A percentile compares a stretch with the other conserved stretches of the same genome.
Evolutionary conservation across 2,329 filamentous ascomycete genomes (phyloP).

Genomic region (Hortaea werneckii): DNA sequence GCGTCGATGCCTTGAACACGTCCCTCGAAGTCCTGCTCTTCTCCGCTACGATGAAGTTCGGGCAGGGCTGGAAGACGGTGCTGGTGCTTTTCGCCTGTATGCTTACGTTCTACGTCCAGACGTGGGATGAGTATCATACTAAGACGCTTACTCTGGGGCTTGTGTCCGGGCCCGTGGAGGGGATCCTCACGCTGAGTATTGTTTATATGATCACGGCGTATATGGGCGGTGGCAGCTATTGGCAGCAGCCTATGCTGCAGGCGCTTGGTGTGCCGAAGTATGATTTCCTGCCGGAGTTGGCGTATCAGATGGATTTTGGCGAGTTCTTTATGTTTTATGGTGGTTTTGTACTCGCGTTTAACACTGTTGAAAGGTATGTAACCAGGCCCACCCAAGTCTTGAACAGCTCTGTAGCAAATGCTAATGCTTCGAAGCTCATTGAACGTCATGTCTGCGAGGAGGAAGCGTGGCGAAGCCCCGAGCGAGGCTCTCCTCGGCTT

Average conservation of each 20-base stretch:
- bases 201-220: constrained; percentile 78
- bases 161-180: constrained; percentile 90
- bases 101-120: constrained; percentile 96
- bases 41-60: constrained; percentile 82
- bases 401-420: neutral
- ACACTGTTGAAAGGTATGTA: constrained; percentile 59
- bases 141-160: constrained; percentile 87
- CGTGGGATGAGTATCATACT: constrained; percentile 98
- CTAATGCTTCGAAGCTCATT: constrained; percentile 43
- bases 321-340: constrained; percentile 92
- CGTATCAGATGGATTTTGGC: constrained; percentile 78
- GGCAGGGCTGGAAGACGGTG: constrained; percentile 83
- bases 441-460: constrained; percentile 77
- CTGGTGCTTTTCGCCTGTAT: constrained; percentile 60
- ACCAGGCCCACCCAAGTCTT: neutral
- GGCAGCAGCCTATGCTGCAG: constrained; percentile 71
- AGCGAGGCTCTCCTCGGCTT: constrained; percentile 72
- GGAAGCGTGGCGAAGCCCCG: constrained; percentile 60
- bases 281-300: constrained; percentile 52
- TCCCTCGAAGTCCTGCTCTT: constrained; percentile 89
- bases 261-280: constrained; percentile 58
- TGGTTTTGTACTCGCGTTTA: constrained; percentile 67
- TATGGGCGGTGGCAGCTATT: constrained; percentile 83
- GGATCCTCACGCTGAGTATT: constrained; percentile 70
- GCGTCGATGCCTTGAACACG: constrained; percentile 93